A percentile compares a stretch with the other conserved stretches of the same genome.
Conservation (phyloP, 2,329 filamentous ascomycete species). For the Clonostachys solani region DNA sequence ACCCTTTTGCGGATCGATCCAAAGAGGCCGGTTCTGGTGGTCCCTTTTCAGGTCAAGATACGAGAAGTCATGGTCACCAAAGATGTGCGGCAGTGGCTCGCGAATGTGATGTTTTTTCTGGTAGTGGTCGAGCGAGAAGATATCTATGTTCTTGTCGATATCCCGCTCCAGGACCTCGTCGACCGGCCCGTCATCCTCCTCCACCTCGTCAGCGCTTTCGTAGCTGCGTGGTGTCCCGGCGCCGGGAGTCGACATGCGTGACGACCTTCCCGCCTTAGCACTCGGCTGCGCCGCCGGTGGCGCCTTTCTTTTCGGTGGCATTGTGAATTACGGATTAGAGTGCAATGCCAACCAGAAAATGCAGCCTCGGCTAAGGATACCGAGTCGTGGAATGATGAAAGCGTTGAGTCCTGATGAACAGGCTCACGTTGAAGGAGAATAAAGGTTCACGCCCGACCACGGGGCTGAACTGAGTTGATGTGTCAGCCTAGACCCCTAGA, state of each 20-base stretch:
- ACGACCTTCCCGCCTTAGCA: constrained; percentile 52
- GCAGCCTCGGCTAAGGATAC: no score
- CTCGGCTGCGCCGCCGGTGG: constrained; percentile 37
- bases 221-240: constrained; percentile 55
- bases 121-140: constrained; percentile 51
- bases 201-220: constrained; percentile 46
- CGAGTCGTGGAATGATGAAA: no score
- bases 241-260: constrained; percentile 56
- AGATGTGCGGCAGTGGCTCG: constrained; percentile 41
- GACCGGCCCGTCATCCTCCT: constrained; percentile 43
- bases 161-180: constrained; percentile 49
- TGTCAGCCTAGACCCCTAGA: no score
- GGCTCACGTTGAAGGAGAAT: no score
- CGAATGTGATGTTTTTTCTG: constrained; percentile 37
- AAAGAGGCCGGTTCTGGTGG: constrained; percentile 84
- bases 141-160: constrained; percentile 54
- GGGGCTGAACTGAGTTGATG: no score
- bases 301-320: constrained; percentile 73
- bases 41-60: constrained; percentile 81
- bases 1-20: constrained; percentile 85
- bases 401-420: no score
- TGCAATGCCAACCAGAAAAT: no score
- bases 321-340: constrained; percentile 18
- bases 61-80: constrained; percentile 67
- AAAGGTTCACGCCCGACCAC: no score